These are phyloP conservation scores for Chlamydomonas sphaeroides DNA, from an alignment of 139 green algal species.

Conservation along the genomic window DNA sequence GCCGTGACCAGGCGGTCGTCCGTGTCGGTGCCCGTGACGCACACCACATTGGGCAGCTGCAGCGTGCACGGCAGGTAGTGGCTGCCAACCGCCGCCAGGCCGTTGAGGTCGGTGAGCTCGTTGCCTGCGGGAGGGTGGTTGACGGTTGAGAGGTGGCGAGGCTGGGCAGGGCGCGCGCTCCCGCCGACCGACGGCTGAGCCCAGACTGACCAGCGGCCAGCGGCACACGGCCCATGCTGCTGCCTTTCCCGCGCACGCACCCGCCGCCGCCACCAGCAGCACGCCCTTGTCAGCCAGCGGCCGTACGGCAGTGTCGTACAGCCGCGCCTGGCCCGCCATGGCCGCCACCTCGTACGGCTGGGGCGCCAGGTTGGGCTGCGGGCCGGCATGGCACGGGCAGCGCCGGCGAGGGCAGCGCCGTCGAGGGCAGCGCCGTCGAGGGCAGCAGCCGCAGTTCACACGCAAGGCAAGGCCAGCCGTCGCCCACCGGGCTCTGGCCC, in stretches of 20 bases:
- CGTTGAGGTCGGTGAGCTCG: background rate
- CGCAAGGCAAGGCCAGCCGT: no score
- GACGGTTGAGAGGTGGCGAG: no score
- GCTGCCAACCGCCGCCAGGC: background rate
- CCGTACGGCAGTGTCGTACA: background rate
- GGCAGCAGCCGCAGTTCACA: no score
- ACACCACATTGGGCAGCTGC: background rate
- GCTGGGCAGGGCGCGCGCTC: no score
- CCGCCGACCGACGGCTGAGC: no score
- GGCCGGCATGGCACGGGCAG: no score
- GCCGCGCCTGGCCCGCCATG: background rate
- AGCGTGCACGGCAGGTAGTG: slow-evolving; percentile 11
- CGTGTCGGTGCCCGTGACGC: background rate
- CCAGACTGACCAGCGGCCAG: no score
- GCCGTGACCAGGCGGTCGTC: background rate
- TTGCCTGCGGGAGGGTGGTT: slow-evolving; percentile 3
- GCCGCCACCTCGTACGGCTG: background rate
- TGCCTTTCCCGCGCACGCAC: no score
- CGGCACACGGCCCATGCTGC: no score
- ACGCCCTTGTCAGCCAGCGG: background rate
- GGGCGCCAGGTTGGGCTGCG: background rate
- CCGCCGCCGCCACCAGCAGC: slow-evolving; percentile 1
- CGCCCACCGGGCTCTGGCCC: no score
- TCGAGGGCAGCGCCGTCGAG: no score
- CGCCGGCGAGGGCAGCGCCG: no score